Base-by-base conservation (phyloP, 192 early-diverging fungal genomes). In the Gorgonomyces haynaldii region DNA sequence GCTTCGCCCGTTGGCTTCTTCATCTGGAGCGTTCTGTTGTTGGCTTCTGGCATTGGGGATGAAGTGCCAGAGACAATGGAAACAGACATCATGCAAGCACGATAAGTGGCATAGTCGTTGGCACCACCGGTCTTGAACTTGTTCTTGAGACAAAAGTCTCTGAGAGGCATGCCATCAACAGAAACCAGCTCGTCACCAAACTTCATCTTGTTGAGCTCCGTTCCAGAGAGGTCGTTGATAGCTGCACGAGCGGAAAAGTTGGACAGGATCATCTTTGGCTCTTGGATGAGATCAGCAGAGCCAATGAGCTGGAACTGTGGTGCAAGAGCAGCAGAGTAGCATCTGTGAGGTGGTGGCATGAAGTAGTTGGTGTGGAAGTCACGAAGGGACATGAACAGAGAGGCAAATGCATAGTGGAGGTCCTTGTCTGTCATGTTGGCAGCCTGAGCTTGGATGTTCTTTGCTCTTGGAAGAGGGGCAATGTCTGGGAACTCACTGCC, bases 361-460 rank as follows among this genome's bases (percentile, higher is more conserved):
- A 9, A 28, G 45, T 47, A 47, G 45, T 39, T 42, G 32, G 45
- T 47, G 45, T 34, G 57, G 30, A 53, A 53, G 37, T 59, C 57
- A 6, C 57, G 39, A 13, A 53, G 37, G 19, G 20, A n/a, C 2
- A 52, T 38, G 57, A 53, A 59, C 20, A 53, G n/a, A 10, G 25
- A 27, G 16, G 32, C 42, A 12, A 52, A 34, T 4, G 13, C 28
- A 36, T 53, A 37, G 57, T 59, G 50, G 43, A 53, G 53, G 24
- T 42, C 43, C 24, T 37, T n/a, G 42, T 58, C 20, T 7, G 37
- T 21, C 25, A 45, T 20, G 12, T n/a, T 52, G 13, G 4, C n/a
- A 12, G 50, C 56, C 9, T 42, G 38, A 35, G 16, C 34, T 12
- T 24, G 41, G 32, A 58, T 24, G 8, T 22, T 42, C 23, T 34